Conservation (phyloP, 768 basidiomycete genomes). For the Tephrocybe rancida region DNA sequence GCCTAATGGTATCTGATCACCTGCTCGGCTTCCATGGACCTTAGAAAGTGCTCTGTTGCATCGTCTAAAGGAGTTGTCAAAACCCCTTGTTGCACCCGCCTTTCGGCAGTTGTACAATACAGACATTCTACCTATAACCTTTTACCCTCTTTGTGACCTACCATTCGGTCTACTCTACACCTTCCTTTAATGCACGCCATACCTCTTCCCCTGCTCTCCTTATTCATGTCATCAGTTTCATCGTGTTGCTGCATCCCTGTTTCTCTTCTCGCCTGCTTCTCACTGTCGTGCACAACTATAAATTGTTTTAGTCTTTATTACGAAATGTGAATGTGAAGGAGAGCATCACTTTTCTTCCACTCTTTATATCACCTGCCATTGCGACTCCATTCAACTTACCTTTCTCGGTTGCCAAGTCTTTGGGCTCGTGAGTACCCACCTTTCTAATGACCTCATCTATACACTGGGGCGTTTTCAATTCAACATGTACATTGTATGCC, state of each 20-base stretch:
- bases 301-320: conserved; percentile 16
- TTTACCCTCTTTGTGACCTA: conserved; percentile 8
- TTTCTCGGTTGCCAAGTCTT: too few species aligned
- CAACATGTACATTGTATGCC: too few species aligned
- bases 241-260: conserved; percentile 35
- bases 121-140: conserved; percentile 15
- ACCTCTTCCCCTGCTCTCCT: conserved; percentile 19
- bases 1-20: conserved; percentile 1
- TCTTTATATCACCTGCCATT: background rate
- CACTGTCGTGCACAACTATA: conserved; percentile 20
- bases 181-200: conserved; percentile 20
- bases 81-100: conserved; percentile 1
- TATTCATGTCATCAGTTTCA: conserved; percentile 42
- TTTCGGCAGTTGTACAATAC: conserved; percentile 11
- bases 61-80: background rate
- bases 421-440: too few species aligned
- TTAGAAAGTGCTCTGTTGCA: background rate
- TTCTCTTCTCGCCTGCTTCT: conserved; percentile 19
- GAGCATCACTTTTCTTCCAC: background rate
- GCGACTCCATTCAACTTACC: background rate
- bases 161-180: conserved; percentile 17
- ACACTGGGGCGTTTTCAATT: too few species aligned
- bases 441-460: too few species aligned
- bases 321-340: background rate
- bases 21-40: background rate